Base-by-base conservation (phyloP, 768 basidiomycete genomes). In the Pleurotus ostreatus region DNA sequence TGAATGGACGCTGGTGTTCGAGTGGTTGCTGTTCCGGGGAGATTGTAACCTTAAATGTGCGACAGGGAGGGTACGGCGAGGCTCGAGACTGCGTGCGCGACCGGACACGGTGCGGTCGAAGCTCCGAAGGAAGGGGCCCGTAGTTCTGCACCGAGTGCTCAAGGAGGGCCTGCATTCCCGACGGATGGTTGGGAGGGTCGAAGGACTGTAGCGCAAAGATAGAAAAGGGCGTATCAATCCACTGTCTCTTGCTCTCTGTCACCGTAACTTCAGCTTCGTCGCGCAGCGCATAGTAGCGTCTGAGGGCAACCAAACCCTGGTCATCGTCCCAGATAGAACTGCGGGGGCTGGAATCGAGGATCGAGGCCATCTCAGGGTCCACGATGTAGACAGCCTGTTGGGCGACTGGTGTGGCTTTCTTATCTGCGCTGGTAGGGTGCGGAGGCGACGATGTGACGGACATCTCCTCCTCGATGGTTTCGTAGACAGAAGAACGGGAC, bases 391-490 rank as follows among this genome's bases (percentile, higher is more conserved):
- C 69, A 0, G 77, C 72, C 25, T 74, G 76, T 6, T 68, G 62
- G 15, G 70, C 66, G 0, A 74, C 73, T 0, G 77, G 72, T 44
- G 65, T 63, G 40, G 62, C 73, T 23, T 72, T 71, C 48, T 70
- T 73, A 66, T 62, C 0, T 74, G 74, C 16, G 7, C 61, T 41
- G 2, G 68, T 52, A 0, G 72, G 66, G 11, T 71, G 62, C 12
- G 61, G 57, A 0, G 74, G 69, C 2, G 69, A 69, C 0, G 65
- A 61, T 9, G 66, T 65, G 34, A 58, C 75, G 3, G 75, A 72
- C 11, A 73, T 65, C 59, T 92, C 91, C 62, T 92, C 90, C 55
- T 89, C 78, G 47, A 92, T 92, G 0, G 86, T 91, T 65, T 91
- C 89, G 60, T 90, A 92, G 0, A 89, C 78, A 0, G 89, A 91